Conservation (phyloP, 2,329 filamentous ascomycete genomes). For the Aureobasidium namibiae region DNA sequence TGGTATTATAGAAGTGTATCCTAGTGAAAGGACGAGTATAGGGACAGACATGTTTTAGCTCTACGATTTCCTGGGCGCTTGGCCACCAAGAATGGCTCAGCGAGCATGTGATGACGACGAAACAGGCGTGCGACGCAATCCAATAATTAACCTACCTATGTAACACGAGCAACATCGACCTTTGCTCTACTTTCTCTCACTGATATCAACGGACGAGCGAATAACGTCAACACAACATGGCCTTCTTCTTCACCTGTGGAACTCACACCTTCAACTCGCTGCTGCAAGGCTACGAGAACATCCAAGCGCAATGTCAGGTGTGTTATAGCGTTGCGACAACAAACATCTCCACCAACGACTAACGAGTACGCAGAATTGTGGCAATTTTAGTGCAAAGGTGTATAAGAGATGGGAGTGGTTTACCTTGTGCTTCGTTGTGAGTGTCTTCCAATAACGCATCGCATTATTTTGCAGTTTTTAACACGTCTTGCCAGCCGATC, state of each 20-base stretch:
- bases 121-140: not conserved
- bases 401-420: conserved; percentile 48
- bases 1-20: not conserved
- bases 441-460: not conserved
- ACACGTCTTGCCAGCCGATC: conserved; percentile 46
- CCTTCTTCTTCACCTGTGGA: conserved; percentile 45
- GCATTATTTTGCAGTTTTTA: not conserved
- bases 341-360: not conserved
- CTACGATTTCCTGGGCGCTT: not conserved
- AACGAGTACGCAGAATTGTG: conserved; percentile 32
- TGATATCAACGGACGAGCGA: not conserved
- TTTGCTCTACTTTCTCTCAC: not conserved
- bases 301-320: conserved; percentile 40
- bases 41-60: not conserved
- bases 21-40: not conserved
- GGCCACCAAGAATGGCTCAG: conserved; percentile 10
- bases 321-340: not conserved
- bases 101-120: conserved; percentile 10
- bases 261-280: conserved; percentile 41
- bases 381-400: conserved; percentile 38
- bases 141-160: not conserved
- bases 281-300: conserved; percentile 40
- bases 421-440: conserved; percentile 67
- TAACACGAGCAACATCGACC: conserved; percentile 7
- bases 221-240: conserved; percentile 23